Base-by-base conservation (phyloP, 2,329 filamentous ascomycete species). In the Fusarium sambucinum region DNA sequence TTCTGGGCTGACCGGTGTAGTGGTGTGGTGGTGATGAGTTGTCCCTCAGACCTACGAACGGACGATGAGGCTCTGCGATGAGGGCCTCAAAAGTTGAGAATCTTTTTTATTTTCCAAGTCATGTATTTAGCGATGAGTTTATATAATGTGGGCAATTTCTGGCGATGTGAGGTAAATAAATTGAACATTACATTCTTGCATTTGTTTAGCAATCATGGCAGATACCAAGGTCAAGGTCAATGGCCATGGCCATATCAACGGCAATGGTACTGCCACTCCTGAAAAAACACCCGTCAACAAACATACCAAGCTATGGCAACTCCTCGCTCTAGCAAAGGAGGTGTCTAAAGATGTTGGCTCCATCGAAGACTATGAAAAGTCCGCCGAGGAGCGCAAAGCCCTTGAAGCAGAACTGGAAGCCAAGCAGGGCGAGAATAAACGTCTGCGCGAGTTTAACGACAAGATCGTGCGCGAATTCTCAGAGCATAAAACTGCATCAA, bases 11-110 rank as follows among this genome's bases (percentile, higher is more conserved):
- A 69, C 64, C 29, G 46, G 54, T 55, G 56, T 30, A 25, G 63
- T 73, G 61, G 65, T 70, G 71, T 61, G 66, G 56, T 73, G 69
- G 59, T 73, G 71, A 74, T 74, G 73, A 64, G 73, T 74, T 74
- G 73, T 67, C 65, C 60, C 48, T 66, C 58, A 54, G 60, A 56
- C 59, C 61, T 41, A 56, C 40, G 68, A 67, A 54, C 54, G 42
- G 41, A 59, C 25, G 30, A 57, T 74, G 73, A 69, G 73, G 73
- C 73, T 74, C 73, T 68, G 66, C 59, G 53, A 50, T 29, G 66
- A 51, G 41, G 66, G 59, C 61, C 52, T 69, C 50, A 63, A 60
- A 61, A 64, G 16, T 33, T 55, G 57, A 50, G 40, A 64, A 58
- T 52, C 17, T 11, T n/a, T 27, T 35, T 47, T 23, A 29, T 17